Percentiles rank a stretch among this genome's conserved stretches.
Evolutionary conservation across 257 asterid species (phyloP).

Genomic region (Echium plantagineum): DNA sequence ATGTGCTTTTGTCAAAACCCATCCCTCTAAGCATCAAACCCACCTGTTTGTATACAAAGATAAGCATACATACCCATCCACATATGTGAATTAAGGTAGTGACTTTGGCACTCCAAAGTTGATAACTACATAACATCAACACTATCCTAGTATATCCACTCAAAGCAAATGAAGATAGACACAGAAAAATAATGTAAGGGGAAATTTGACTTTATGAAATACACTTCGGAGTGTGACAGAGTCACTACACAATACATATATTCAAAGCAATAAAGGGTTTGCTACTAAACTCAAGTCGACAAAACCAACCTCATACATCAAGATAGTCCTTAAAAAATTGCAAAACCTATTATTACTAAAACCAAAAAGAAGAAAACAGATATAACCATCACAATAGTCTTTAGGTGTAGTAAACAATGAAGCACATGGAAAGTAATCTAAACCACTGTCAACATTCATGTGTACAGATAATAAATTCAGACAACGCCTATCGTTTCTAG

Average conservation of each 20-base stretch:
- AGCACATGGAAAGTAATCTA: too few species aligned
- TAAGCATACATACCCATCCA: slow-evolving; percentile 10
- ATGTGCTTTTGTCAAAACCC: slow-evolving; percentile 70
- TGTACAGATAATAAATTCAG: neutral
- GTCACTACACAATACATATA: too few species aligned
- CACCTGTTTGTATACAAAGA: slow-evolving; percentile 84
- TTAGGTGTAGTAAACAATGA: too few species aligned
- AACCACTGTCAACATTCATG: neutral
- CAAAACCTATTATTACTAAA: too few species aligned
- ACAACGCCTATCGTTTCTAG: neutral
- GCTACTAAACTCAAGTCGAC: too few species aligned
- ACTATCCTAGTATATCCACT: neutral
- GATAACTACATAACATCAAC: neutral
- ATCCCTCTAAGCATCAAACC: slow-evolving; percentile 94
- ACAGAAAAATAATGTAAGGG: neutral
- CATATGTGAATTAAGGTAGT: neutral
- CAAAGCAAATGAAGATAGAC: neutral
- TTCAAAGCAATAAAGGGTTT: too few species aligned
- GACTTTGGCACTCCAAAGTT: neutral
- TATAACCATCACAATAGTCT: too few species aligned
- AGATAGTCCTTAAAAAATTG: too few species aligned
- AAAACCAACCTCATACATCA: too few species aligned
- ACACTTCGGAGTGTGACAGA: too few species aligned
- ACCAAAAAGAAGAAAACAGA: too few species aligned
- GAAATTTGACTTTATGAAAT: too few species aligned